Evolutionary conservation across 345 rosid genomes (phyloP), one percentile per base, ranked within the genome.

Genomic region (Luvunga scandens): DNA sequence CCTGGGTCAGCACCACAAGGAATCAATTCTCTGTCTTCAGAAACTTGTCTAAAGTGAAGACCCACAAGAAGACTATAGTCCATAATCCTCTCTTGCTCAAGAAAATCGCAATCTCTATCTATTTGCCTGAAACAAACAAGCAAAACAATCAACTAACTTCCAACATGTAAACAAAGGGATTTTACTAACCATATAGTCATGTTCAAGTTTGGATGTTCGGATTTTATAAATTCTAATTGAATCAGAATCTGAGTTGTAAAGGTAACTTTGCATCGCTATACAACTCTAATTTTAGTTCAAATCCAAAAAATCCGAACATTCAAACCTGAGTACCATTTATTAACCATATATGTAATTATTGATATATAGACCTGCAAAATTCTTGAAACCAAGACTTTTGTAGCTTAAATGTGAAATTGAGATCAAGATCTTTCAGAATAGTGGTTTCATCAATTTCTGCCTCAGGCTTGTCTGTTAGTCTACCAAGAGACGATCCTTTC

Each of bases 71-170:
- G 92, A 84, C 99, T 95, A 53, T 95, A 95, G 82, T 95, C 99
- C 99, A 95, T 95, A 38, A 94, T 95, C 76, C 97, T 93, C 83
- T 92, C 99, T 30, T 93, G 99, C 75, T 92, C 99, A 53, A 95
- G 89, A 78, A 95, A 86, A 83, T 95, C 99, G 60, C 99, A 93
- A 36, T 95, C 99, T 80, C 90, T 90, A 78, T 95, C 97, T 28
- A 91, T 82, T 90, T 95, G 99, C 87, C 98, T 95, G 88, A 61
- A 63, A 28, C 53, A 81, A 28, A 60, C 61, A 65, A 73, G 27
- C 66, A 34, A 36, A 31, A 13, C 18, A 45, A 42, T 42, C 10
- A 75, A 42, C 27, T 25, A 33, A 28, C 25, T 19, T 2, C 36
- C 8, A 9, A 18, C 57, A 18, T 45, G 50, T 13, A 45, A 45